These are phyloP conservation scores for Hypoxylon trugodes DNA, from an alignment of 495 filamentous ascomycete genomes.

Conservation along the genomic window DNA sequence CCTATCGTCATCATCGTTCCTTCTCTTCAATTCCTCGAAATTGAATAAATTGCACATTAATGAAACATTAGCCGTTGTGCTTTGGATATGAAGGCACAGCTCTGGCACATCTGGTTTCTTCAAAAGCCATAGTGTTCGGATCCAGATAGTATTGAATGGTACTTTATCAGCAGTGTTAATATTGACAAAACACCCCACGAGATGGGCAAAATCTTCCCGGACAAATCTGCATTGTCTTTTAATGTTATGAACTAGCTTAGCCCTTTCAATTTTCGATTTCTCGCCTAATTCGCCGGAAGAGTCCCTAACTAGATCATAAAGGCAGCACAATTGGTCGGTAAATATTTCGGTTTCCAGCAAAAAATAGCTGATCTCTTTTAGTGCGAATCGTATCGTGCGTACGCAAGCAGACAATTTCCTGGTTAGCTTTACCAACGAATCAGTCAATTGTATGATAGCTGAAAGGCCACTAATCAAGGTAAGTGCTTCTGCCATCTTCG, in stretches of 20 bases:
- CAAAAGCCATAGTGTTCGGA: slow-evolving; percentile 28
- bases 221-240: slow-evolving; percentile 26
- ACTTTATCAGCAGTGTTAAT: slow-evolving; percentile 8
- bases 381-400: slow-evolving; percentile 18
- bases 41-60: slow-evolving; percentile 18
- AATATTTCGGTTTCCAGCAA: slow-evolving; percentile 26
- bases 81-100: slow-evolving; percentile 23
- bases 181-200: slow-evolving; percentile 22
- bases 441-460: slow-evolving; percentile 29
- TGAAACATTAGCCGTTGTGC: slow-evolving; percentile 19
- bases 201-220: slow-evolving; percentile 18
- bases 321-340: slow-evolving; percentile 12
- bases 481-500: slow-evolving; percentile 27
- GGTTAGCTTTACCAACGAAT: slow-evolving; percentile 12
- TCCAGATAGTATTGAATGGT: slow-evolving; percentile 14
- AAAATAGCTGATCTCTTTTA: slow-evolving; percentile 28
- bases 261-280: slow-evolving; percentile 13
- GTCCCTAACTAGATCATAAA: slow-evolving; percentile 12
- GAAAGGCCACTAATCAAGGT: slow-evolving; percentile 25
- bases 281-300: neutral
- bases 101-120: slow-evolving; percentile 31
- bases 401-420: slow-evolving; percentile 9
- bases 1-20: slow-evolving; percentile 11
- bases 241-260: slow-evolving; percentile 15
- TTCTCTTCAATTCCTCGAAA: slow-evolving; percentile 21